phyloP scores from a whole-genome alignment of 805 yeast species.

The Zygosaccharomyces kombuchaensis region DNA sequence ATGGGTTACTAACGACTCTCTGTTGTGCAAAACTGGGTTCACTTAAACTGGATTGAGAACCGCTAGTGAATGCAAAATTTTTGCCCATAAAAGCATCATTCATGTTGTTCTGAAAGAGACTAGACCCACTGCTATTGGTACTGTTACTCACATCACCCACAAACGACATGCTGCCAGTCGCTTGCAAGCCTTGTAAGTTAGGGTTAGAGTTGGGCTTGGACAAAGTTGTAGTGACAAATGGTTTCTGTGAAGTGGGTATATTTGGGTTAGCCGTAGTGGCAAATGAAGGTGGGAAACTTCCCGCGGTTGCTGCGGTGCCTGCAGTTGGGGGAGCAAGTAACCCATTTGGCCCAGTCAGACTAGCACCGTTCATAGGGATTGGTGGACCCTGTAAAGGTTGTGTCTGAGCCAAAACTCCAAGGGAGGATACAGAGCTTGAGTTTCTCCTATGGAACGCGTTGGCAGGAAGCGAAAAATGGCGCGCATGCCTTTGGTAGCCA shows the following conservation, averaged over 20 bases:
- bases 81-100: constrained; percentile 14
- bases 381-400: constrained; percentile 12
- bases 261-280: constrained; percentile 3
- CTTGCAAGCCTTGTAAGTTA: constrained; percentile 10
- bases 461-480: constrained; percentile 34
- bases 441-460: constrained; percentile 32
- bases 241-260: constrained; percentile 10
- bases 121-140: constrained; percentile 16
- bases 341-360: neutral
- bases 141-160: constrained; percentile 8
- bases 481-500: constrained; percentile 25
- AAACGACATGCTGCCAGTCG: constrained; percentile 6
- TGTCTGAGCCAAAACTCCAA: constrained; percentile 11
- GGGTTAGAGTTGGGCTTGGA: constrained; percentile 16
- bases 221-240: constrained; percentile 8
- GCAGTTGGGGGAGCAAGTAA: constrained; percentile 1
- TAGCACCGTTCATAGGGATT: constrained; percentile 8
- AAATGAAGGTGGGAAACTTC: constrained; percentile 1
- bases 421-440: constrained; percentile 23
- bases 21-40: constrained; percentile 16
- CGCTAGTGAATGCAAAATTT: constrained; percentile 15
- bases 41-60: constrained; percentile 12
- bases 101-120: constrained; percentile 14
- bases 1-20: constrained; percentile 24
- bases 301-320: constrained; percentile 1